Conservation (phyloP, 768 basidiomycete genomes). For the Phlebiopsis gigantea region DNA sequence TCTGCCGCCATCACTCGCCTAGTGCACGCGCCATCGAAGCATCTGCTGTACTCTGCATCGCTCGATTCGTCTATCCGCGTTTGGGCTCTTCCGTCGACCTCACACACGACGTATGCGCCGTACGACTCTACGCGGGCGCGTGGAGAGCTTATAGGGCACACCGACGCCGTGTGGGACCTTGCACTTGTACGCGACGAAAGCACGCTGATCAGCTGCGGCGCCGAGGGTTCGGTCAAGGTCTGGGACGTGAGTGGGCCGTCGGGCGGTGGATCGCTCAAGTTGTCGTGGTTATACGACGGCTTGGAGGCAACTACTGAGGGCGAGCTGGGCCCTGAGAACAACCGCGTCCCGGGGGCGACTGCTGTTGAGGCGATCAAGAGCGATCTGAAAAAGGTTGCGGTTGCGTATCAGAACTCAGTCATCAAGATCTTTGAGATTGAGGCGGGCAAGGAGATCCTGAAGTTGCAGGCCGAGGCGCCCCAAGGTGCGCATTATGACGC, state of each 20-base stretch:
- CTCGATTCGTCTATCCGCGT: constrained; percentile 90
- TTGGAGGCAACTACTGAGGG: constrained; percentile 42
- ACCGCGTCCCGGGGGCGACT: constrained; percentile 61
- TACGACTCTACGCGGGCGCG: constrained; percentile 77
- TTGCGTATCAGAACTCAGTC: constrained; percentile 84
- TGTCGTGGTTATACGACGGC: constrained; percentile 80
- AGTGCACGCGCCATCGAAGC: constrained; percentile 69
- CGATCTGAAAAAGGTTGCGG: constrained; percentile 81
- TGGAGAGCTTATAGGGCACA: constrained; percentile 84
- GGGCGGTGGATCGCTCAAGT: constrained; percentile 56
- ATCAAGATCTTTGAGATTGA: constrained; percentile 93
- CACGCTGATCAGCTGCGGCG: constrained; percentile 83
- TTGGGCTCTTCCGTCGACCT: constrained; percentile 74
- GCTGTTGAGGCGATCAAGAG: constrained; percentile 79
- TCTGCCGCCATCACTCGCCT: constrained; percentile 87
- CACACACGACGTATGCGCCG: constrained; percentile 87
- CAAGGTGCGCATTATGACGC: constrained; percentile 39
- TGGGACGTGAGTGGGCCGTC: constrained; percentile 81
- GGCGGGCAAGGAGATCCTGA: constrained; percentile 70
- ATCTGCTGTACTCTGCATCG: constrained; percentile 84
- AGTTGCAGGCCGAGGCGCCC: constrained; percentile 52
- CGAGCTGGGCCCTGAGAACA: constrained; percentile 43
- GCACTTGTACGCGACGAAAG: constrained; percentile 79
- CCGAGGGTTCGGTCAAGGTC: constrained; percentile 88
- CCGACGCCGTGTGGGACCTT: constrained; percentile 96